Base-by-base conservation (phyloP, 495 filamentous ascomycete genomes). In the Terfezia claveryi region DNA sequence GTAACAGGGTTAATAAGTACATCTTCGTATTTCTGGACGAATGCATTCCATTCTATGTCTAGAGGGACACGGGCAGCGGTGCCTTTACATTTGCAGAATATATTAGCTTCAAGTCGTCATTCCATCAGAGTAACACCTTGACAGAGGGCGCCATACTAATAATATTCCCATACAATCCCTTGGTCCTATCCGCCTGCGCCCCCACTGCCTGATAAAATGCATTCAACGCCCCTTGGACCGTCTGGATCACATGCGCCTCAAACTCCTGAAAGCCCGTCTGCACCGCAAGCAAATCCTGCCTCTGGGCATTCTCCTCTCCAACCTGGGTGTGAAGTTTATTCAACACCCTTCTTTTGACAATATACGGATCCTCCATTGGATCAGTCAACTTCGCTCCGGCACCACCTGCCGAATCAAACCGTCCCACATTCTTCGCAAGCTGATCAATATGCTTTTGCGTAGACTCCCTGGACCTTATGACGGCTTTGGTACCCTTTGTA, bases 371-470 rank as follows among this genome's bases (percentile, higher is more conserved):
- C 36, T 91, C 77, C 5, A 68, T 59, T 7, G 80, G 72, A 14
- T 79, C 74, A 14, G 38, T 41, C 10, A 44, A 12, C 12, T 38
- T 16, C 9, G 23, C 11, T 7, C 14, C 50, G n/a, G 49, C 36
- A 2, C 50, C 50, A 17, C 50, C 55, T 8, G 56, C 49, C 6
- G 82, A 78, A 57, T 89, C 82, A 64, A 81, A 85, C 6, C 76
- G 64, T 8, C 86, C 85, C 0, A 84, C 78, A 58, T 87, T 76
- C 69, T 89, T 83, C 52, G 82, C 87, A 0, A 96, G 77, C 32
- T 93, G 78, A 68, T 98, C 89, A 54, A 98, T 93, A 59, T 95
- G 85, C 71, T 89, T 93, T 74, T 96, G 91, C 1, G 89, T 95
- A 10, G 70, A 66, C 59, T 78, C 76, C 53, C 92, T 81, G 20